Evolutionary conservation across 2,329 filamentous ascomycete species (phyloP), one percentile per base, ranked within the genome.

Genomic region (Fusarium zealandicum): DNA sequence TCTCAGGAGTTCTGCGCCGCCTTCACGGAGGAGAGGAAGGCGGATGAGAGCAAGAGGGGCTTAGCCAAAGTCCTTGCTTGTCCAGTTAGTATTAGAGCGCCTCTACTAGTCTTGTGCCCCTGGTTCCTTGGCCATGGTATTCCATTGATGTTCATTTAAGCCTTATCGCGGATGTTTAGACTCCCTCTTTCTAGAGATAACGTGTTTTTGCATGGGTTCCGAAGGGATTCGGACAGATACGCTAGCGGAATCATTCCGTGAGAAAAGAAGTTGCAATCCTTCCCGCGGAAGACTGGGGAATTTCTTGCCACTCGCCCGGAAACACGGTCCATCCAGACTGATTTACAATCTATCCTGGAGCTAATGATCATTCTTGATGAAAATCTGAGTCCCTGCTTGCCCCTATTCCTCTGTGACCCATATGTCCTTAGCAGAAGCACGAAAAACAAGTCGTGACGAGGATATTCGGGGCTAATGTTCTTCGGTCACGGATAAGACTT

Each of bases 291-390:
- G 22, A 20, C 42, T 44, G 7, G 18, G n/a, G 36, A 30, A 33
- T 46, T 20, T 22, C 44, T 47, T 13, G 44, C 44, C 44, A 31
- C 25, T 47, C 35, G 44, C 17, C 44, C 35, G 35, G 35, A 30
- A 39, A 25, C 35, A 22, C 20, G 33, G 28, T n/a, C n/a, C n/a
- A 47, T 47, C 44, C 35, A 47, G 17, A 39, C 20, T 25, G 35
- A 31, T 38, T 39, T 31, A 25, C 44, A 47, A 31, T 47, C 27
- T 25, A 38, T 22, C 1, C 27, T 47, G 35, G 28, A 17, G 17
- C 16, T 16, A 39, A 31, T 31, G 37, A 33, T 46, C 35, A 22
- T 9, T 11, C 17, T 31, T 25, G 12, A 38, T 30, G 43, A 20
- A 20, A 20, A 20, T 20, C 4, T 4, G 20, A 4, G 20, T 20